phyloP scores from a whole-genome alignment of 768 basidiomycete genomes.

The Naganishia antarctica region DNA sequence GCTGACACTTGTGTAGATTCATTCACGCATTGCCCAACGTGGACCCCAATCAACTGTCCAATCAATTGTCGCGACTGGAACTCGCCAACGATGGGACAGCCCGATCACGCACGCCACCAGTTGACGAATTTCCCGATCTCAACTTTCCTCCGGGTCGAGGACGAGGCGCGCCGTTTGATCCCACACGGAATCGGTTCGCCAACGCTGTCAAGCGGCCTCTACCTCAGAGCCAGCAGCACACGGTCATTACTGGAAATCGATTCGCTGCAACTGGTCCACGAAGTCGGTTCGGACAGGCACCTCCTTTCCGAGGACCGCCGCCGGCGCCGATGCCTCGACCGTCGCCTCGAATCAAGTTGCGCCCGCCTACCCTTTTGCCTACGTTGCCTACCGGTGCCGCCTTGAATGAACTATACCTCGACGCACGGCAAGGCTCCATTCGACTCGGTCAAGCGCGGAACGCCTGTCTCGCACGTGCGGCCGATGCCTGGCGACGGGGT shows the following conservation, averaged over 20 bases:
- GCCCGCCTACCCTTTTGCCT: constrained; percentile 75
- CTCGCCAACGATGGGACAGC: constrained; percentile 42
- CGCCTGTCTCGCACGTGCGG: constrained; percentile 86
- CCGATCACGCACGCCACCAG: constrained; percentile 34
- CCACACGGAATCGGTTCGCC: constrained; percentile 81
- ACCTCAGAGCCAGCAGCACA: constrained; percentile 25
- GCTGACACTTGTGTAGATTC: constrained; percentile 52
- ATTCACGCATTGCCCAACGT: constrained; percentile 82
- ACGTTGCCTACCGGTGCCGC: constrained; percentile 80
- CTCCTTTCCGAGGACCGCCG: constrained; percentile 13
- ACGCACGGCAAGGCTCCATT: constrained; percentile 78
- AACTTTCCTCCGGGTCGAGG: constrained; percentile 30
- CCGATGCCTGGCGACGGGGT: constrained; percentile 90
- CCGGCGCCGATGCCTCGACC: constrained; percentile 50
- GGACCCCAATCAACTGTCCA: constrained; percentile 53
- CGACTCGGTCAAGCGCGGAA: constrained; percentile 91
- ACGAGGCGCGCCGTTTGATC: constrained; percentile 60
- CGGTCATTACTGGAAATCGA: constrained; percentile 25
- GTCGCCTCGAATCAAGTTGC: constrained; percentile 78
- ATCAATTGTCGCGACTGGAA: constrained; percentile 46
- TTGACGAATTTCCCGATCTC: constrained; percentile 49
- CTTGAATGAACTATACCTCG: constrained; percentile 76
- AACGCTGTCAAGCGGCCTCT: constrained; percentile 75
- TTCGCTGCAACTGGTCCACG: constrained; percentile 20
- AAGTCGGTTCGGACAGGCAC: constrained; percentile 12